Conservation (phyloP, 148 eudicot genomes). For the Arbutus unedo region DNA sequence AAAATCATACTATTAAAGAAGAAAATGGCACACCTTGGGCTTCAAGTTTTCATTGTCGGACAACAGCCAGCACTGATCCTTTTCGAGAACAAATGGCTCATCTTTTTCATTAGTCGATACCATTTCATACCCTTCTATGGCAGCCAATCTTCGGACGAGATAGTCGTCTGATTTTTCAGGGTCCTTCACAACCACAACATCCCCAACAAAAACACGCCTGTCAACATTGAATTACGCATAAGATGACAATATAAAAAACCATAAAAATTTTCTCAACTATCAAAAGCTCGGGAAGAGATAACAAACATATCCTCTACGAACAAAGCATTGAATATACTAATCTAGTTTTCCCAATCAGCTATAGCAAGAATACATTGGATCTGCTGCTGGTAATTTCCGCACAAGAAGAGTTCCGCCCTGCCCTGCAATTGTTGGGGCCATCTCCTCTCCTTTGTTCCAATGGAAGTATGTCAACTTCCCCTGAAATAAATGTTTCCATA, state of each 20-base stretch:
- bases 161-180: conserved; percentile 54
- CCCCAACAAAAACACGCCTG: conserved; percentile 82
- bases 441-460: conserved; percentile 78
- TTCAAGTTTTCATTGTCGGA: conserved; percentile 74
- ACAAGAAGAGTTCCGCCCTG: conserved; percentile 89
- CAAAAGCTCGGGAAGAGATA: background rate
- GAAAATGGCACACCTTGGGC: conserved; percentile 55
- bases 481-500: conserved; percentile 57
- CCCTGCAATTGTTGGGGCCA: conserved; percentile 71
- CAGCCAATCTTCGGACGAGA: conserved; percentile 87
- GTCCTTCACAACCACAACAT: conserved; percentile 87
- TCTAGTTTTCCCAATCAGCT: background rate
- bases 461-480: conserved; percentile 83
- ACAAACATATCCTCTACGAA: background rate
- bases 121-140: conserved; percentile 92
- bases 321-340: background rate
- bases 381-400: conserved; percentile 70
- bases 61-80: conserved; percentile 87
- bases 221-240: conserved; percentile 11
- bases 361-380: conserved; percentile 50
- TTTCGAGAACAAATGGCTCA: conserved; percentile 80
- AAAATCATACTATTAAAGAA: background rate
- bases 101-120: conserved; percentile 85
- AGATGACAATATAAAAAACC: background rate
- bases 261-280: background rate